Base-by-base conservation (phyloP, 352 stramenopile genomes). In the Phytophthora pistaciae region DNA sequence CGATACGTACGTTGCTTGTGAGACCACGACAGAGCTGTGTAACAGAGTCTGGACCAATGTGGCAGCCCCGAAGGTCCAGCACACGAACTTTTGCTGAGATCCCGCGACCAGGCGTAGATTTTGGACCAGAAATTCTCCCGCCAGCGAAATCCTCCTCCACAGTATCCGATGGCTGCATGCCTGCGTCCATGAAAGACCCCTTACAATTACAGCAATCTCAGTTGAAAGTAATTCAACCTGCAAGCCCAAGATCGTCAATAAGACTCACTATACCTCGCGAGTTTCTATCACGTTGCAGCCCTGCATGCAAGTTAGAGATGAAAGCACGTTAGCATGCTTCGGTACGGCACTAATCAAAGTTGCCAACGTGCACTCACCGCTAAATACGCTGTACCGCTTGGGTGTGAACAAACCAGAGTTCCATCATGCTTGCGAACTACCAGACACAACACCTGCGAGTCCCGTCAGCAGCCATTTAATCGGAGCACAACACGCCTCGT, bases 31-130 rank as follows among this genome's bases (percentile, higher is more conserved):
- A 84, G 13, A 91, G 58, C 9, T 80, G 77, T 20, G 54, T 66
- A 20, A 94, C 79, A 23, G 80, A 75, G n/a, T 70, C 60, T 31
- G 77, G 64, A 8, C 83, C 72, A 14, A 92, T 40, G 36, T 81
- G 76, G 42, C 84, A 88, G 27, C 87, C 87, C 31, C 87, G 84
- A 14, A 94, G 64, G 53, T 94, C 87, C 27, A 78, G 54, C 4
- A 18, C 25, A 62, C 23, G 56, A 8, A 89, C 54, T 25, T 59
- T 27, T 42, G 60, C 42, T 33, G 56, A 44, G 36, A 53, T 27
- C 31, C 48, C 46, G 18, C 21, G 16, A 20, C 67, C 56, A 9
- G 42, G 27, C 38, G 5, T 16, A 38, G 36, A 3, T 58, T 3
- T 49, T 50, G 20, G 44, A 16, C 66, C 33, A 31, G 49, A 64